Base-by-base conservation (phyloP, 2,329 filamentous ascomycete species). In the Metarhizium guizhouense region DNA sequence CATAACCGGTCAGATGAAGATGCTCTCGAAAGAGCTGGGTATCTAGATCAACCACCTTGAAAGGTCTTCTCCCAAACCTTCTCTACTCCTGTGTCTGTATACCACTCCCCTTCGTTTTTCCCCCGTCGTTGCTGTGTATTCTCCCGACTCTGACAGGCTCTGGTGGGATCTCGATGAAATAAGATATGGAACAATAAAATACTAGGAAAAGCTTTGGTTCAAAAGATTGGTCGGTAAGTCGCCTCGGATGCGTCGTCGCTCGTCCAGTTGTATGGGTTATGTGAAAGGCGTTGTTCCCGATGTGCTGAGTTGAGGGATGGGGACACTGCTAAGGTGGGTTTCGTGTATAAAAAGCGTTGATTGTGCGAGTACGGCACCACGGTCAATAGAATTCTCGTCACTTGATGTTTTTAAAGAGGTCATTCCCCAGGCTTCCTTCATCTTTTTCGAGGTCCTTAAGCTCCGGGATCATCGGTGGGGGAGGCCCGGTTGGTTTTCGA, bases 391-490 rank as follows among this genome's bases (percentile, higher is more conserved):
- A 52, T 7, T 34, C 32, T n/a, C 48, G 40, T 70, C 73, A 82
- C 64, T 81, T 81, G 66, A 84, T 83, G 59, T 78, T 74, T 64
- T 82, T 82, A 67, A 84, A 84, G 38, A 84, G 69, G 58, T 83
- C 79, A 57, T 70, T 68, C 52, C 79, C 79, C 36, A 80, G 68
- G 55, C 70, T 71, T 47, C 71, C 73, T 6, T 74, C 72, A 47
- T 80, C 73, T 55, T 76, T 74, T 62, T 81, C 74, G 55, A 83
- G 70, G 51, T 77, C 74, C 62, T 69, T 73, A 52, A 84, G 70
- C 64, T 84, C 81, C 20, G 81, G 81, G 52, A 84, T 83, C 79
- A 79, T 83, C 29, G 81, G 81, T 42, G 81, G 79, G 55, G 81
- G 81, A 8, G 81, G 80, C 11, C 76, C 77, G 40, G 66, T 59